Evolutionary conservation across 2,329 filamentous ascomycete genomes (phyloP).

Genomic region (Dothistroma pini): DNA sequence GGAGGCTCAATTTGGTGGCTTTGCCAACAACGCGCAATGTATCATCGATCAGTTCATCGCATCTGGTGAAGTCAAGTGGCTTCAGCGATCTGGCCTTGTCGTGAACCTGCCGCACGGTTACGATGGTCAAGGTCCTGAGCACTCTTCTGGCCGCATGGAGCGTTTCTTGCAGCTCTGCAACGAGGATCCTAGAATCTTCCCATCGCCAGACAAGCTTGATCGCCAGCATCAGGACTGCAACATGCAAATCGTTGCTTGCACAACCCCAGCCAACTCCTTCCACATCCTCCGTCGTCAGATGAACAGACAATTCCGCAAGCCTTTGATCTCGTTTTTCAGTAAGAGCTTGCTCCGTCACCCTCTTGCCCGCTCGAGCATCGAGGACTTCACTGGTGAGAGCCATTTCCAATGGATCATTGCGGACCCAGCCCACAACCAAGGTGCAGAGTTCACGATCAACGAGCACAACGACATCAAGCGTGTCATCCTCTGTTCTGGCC

Average conservation of each 20-base stretch:
- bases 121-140: slow-evolving; percentile 96
- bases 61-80: slow-evolving; percentile 97
- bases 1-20: slow-evolving; percentile 99
- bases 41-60: slow-evolving; percentile 99
- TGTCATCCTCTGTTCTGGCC: slow-evolving; percentile 89
- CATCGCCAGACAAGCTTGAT: slow-evolving; percentile 79
- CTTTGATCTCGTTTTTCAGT: slow-evolving; percentile 96
- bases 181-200: slow-evolving; percentile 93
- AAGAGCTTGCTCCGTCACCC: slow-evolving; percentile 95
- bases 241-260: slow-evolving; percentile 98
- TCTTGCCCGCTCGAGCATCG: slow-evolving; percentile 79
- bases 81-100: slow-evolving; percentile 94
- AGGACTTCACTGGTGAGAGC: slow-evolving; percentile 85
- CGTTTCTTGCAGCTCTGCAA: slow-evolving; percentile 96
- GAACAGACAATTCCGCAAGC: slow-evolving; percentile 99
- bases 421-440: slow-evolving; percentile 76
- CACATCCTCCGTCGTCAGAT: slow-evolving; percentile 95
- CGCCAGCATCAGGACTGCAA: slow-evolving; percentile 99
- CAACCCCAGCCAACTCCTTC: slow-evolving; percentile 93
- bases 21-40: slow-evolving; percentile 98
- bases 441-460: slow-evolving; percentile 59
- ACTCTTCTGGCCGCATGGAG: slow-evolving; percentile 96
- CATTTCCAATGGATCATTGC: slow-evolving; percentile 97
- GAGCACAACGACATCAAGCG: slow-evolving; percentile 84
- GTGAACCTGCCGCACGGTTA: slow-evolving; percentile 97